A percentile compares a stretch with the other conserved stretches of the same genome.
These are phyloP conservation scores for Daldinia childiae DNA, from an alignment of 495 filamentous ascomycete species.

Conservation along the genomic window DNA sequence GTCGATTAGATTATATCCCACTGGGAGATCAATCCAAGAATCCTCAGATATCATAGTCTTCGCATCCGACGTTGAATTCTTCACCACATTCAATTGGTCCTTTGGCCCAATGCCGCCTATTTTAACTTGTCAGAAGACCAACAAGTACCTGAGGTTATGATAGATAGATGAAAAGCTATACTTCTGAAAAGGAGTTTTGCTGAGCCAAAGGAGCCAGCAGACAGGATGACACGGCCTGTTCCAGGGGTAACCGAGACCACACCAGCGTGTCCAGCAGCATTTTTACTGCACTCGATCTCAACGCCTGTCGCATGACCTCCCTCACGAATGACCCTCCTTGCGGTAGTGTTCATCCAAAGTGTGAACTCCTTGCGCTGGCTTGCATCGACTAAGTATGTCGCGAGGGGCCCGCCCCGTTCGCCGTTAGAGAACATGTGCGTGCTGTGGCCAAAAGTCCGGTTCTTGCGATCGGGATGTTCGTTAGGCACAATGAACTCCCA, in stretches of 20 bases:
- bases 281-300: slow-evolving; percentile 61
- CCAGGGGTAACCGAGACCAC: slow-evolving; percentile 61
- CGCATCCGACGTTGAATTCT: slow-evolving; percentile 55
- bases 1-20: slow-evolving; percentile 70
- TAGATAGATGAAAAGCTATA: background rate
- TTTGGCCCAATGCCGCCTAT: slow-evolving; percentile 63
- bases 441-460: slow-evolving; percentile 65
- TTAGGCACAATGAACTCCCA: slow-evolving; percentile 68
- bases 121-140: slow-evolving; percentile 3
- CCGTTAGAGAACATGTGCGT: slow-evolving; percentile 69
- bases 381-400: slow-evolving; percentile 70
- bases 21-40: slow-evolving; percentile 70
- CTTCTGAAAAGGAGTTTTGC: slow-evolving; percentile 65
- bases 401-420: slow-evolving; percentile 69
- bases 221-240: slow-evolving; percentile 68
- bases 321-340: slow-evolving; percentile 66
- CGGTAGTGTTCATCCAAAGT: slow-evolving; percentile 67
- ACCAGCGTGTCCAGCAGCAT: slow-evolving; percentile 58
- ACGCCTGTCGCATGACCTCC: slow-evolving; percentile 66
- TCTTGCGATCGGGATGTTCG: slow-evolving; percentile 64
- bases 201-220: slow-evolving; percentile 68
- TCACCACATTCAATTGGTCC: slow-evolving; percentile 59
- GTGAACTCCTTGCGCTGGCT: slow-evolving; percentile 65
- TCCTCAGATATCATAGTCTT: slow-evolving; percentile 53
- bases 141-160: background rate